Evolutionary conservation across 257 asterid genomes (phyloP).

Genomic region (Nicotiana knightiana): DNA sequence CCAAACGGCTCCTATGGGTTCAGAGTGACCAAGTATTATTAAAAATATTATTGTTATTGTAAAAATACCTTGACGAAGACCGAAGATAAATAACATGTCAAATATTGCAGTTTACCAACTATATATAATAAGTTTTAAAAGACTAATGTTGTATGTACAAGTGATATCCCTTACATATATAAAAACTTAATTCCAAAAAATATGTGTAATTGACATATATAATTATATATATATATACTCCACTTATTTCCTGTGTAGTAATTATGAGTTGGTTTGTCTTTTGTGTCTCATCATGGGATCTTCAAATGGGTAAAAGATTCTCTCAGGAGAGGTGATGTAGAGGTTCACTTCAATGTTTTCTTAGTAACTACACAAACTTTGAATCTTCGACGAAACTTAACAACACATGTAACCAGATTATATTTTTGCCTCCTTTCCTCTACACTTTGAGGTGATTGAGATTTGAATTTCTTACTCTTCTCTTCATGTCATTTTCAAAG

Average conservation of each 20-base stretch:
- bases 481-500: neutral
- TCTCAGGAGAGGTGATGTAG: neutral
- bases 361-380: neutral
- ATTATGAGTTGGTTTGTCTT: neutral
- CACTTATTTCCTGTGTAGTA: neutral
- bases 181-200: no score
- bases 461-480: neutral
- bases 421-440: neutral
- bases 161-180: no score
- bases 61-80: no score
- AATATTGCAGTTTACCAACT: no score
- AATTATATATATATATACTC: no score
- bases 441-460: neutral
- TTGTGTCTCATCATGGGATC: neutral
- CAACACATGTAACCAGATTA: neutral
- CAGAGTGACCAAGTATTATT: no score
- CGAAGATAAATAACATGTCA: no score
- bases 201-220: no score
- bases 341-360: neutral
- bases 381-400: constrained; percentile 9
- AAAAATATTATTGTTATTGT: no score
- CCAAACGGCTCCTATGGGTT: no score
- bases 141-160: no score
- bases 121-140: no score
- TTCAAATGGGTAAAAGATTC: neutral